Evolutionary conservation across 805 yeast genomes (phyloP), one percentile per base, ranked within the genome.

Genomic region (Starmerella roubikii): DNA sequence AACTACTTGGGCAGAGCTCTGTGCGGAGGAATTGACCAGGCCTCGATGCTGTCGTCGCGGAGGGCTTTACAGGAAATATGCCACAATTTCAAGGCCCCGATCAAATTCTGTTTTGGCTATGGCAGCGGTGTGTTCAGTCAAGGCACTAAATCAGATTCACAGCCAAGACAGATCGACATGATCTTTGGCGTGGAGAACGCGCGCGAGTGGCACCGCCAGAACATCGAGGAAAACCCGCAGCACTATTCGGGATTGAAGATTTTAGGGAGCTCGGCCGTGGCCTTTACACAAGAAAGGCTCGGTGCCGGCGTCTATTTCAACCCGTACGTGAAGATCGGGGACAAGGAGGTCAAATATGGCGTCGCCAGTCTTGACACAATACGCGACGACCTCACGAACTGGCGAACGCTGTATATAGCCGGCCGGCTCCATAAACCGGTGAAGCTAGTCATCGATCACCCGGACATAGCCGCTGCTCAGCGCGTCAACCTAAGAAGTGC

Each of bases 351-450:
- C 32, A 91, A 91, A 55, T 91, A 91, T 54, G 98, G 98, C 12
- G 77, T 85, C 11, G 78, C 85, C 1, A 74, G 83, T 4, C 65
- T 71, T 46, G 68, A 71, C 18, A 67, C 67, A 9, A 59, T 83
- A 17, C 58, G 75, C 28, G 64, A 64, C 27, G 98, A 91, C 59
- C 61, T 91, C 21, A 64, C 72, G n/a, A 72, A 78, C 39, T 91
- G 98, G 98, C 65, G 74, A 22, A 71, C 85, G 0, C 69, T 91
- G 51, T 91, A 91, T 52, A 54, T 91, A 16, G 93, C 95, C 2
- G 98, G 98, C 1, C 66, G 98, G 45, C 63, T 91, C 41, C 98
- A 91, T 51, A 91, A 91, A 53, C 98, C 98, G 0, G 93, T 88
- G 4, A 78, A 80, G 44, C 68, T 81, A 25, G 56, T 82, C 29